Conservation (phyloP, 768 basidiomycete species). For the Suillus luteus region DNA sequence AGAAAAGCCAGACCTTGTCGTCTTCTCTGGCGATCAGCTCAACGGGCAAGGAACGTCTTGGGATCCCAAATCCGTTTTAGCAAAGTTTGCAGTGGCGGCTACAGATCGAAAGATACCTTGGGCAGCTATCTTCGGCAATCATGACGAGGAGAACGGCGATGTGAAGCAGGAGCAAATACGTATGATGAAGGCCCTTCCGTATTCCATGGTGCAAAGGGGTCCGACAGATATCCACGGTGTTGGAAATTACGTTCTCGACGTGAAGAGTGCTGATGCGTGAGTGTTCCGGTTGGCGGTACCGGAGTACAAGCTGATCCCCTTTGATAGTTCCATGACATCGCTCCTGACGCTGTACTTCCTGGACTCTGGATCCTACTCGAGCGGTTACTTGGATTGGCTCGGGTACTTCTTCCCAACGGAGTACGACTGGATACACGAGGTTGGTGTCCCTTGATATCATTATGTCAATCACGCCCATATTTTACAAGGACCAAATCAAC, state of each 20-base stretch:
- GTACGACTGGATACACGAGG: conserved; percentile 85
- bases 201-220: conserved; percentile 78
- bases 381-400: conserved; percentile 59
- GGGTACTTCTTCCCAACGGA: conserved; percentile 63
- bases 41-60: conserved; percentile 91
- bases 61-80: conserved; percentile 84
- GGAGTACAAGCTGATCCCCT: conserved; percentile 11
- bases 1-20: conserved; percentile 88
- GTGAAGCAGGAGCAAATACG: conserved; percentile 64
- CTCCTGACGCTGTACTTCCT: conserved; percentile 90
- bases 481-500: conserved; percentile 67
- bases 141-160: conserved; percentile 77
- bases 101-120: conserved; percentile 81
- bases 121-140: conserved; percentile 94
- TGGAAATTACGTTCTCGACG: conserved; percentile 89
- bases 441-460: conserved; percentile 29
- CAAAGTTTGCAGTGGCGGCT: conserved; percentile 51
- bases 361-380: conserved; percentile 81
- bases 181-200: conserved; percentile 79
- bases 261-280: conserved; percentile 81
- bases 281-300: conserved; percentile 31
- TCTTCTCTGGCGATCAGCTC: conserved; percentile 92
- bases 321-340: conserved; percentile 77
- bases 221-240: conserved; percentile 86
- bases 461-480: neutral